A percentile compares a stretch with the other conserved stretches of the same genome.
phyloP scores from a whole-genome alignment of 768 basidiomycete genomes.

The Tricholoma furcatifolium region DNA sequence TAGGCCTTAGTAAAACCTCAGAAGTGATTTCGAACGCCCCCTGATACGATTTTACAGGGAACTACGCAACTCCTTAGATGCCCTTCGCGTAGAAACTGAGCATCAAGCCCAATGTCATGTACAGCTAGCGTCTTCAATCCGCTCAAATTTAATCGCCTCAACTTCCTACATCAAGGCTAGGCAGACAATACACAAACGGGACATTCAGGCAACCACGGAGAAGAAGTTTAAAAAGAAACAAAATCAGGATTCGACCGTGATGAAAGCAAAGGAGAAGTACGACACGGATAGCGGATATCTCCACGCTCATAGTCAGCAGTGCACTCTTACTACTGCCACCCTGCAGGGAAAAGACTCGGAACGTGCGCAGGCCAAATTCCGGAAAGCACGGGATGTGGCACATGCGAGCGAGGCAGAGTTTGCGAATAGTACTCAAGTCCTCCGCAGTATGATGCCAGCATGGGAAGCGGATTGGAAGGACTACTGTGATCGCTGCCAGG shows the following conservation, averaged over 20 bases:
- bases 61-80: constrained; percentile 78
- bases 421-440: constrained; percentile 69
- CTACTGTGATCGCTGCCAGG: constrained; percentile 96
- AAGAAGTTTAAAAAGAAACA: constrained; percentile 87
- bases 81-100: constrained; percentile 79
- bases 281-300: constrained; percentile 86
- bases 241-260: constrained; percentile 78
- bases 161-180: constrained; percentile 58
- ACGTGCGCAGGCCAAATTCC: constrained; percentile 79
- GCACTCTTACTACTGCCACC: no score
- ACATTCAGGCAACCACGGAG: constrained; percentile 72
- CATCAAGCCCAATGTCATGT: constrained; percentile 71
- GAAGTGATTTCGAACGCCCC: neutral
- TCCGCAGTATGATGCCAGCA: constrained; percentile 68
- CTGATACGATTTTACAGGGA: constrained; percentile 58
- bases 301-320: constrained; percentile 87
- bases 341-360: constrained; percentile 89
- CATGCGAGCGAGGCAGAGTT: constrained; percentile 91
- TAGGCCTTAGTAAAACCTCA: constrained; percentile 38
- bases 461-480: constrained; percentile 95
- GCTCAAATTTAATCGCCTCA: constrained; percentile 66
- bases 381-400: constrained; percentile 82
- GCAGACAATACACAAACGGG: constrained; percentile 68
- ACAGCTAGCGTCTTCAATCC: constrained; percentile 70
- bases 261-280: constrained; percentile 88